Percentiles rank a stretch among this genome's conserved stretches.
phyloP scores from a whole-genome alignment of 2,329 filamentous ascomycete genomes.

The Aspergillus sp. region DNA sequence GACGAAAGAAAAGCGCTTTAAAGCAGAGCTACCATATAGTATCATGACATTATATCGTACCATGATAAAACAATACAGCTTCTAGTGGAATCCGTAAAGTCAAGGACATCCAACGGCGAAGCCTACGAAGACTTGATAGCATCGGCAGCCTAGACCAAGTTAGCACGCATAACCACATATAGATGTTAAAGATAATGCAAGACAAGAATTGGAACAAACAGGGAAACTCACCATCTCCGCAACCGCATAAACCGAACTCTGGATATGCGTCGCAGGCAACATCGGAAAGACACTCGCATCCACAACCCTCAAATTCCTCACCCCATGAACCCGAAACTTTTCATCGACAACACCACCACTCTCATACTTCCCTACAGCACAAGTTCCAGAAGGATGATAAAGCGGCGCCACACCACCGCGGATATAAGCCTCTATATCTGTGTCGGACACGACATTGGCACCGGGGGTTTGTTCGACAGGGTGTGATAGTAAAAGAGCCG shows the following conservation, averaged over 20 bases:
- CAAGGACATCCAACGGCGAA: too few relatives aligned
- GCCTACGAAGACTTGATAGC: too few relatives aligned
- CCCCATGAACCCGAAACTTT: not conserved
- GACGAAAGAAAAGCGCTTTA: too few relatives aligned
- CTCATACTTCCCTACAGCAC: not conserved
- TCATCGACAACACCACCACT: conserved; percentile 3
- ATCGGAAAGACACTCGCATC: conserved; percentile 7
- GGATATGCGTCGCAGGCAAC: conserved; percentile 7
- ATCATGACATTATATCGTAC: too few relatives aligned
- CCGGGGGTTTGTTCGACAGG: conserved; percentile 3
- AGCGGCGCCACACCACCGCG: not conserved
- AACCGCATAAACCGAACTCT: conserved; percentile 10
- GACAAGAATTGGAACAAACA: too few relatives aligned
- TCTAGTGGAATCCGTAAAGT: too few relatives aligned
- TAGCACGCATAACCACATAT: too few relatives aligned
- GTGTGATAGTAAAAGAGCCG: not conserved
- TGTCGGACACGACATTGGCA: not conserved
- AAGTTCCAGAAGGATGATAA: conserved; percentile 5
- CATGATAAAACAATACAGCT: too few relatives aligned
- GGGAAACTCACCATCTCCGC: conserved; percentile 1
- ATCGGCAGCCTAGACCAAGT: too few relatives aligned
- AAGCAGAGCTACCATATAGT: too few relatives aligned
- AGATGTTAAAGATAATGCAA: too few relatives aligned
- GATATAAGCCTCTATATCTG: conserved; percentile 4
- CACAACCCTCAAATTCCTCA: not conserved